phyloP scores from a whole-genome alignment of 768 basidiomycete species.

The Lepiota brunneoincarnata region DNA sequence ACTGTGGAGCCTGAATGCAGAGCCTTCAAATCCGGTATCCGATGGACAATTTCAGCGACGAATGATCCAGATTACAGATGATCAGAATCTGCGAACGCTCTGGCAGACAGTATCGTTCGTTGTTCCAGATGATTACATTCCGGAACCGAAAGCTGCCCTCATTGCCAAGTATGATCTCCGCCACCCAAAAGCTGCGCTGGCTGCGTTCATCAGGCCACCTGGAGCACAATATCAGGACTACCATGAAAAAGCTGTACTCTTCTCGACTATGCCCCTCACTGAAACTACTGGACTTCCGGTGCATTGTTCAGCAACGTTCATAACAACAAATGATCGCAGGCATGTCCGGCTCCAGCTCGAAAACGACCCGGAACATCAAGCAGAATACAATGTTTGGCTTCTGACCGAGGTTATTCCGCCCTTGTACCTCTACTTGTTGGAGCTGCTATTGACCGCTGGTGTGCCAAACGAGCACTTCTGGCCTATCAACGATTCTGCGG shows the following conservation, averaged over 20 bases:
- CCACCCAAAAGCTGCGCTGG: slow-evolving; percentile 1
- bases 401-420: slow-evolving; percentile 32
- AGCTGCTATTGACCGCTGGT: slow-evolving; percentile 13
- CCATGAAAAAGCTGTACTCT: slow-evolving; percentile 25
- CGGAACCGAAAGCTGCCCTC: not conserved
- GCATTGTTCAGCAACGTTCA: slow-evolving; percentile 45
- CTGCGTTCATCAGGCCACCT: slow-evolving; percentile 4
- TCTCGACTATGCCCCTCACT: slow-evolving; percentile 42
- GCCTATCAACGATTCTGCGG: not conserved
- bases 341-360: slow-evolving; percentile 34
- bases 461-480: slow-evolving; percentile 10
- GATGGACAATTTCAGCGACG: not conserved
- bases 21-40: not conserved
- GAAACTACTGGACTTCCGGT: slow-evolving; percentile 37
- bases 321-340: slow-evolving; percentile 43
- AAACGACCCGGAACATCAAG: slow-evolving; percentile 22
- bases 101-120: slow-evolving; percentile 2
- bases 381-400: slow-evolving; percentile 42
- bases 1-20: not conserved
- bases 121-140: not conserved
- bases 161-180: not conserved
- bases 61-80: slow-evolving; percentile 1
- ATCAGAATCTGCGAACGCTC: not conserved
- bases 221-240: slow-evolving; percentile 7
- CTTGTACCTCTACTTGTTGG: slow-evolving; percentile 38